A percentile compares a stretch with the other conserved stretches of the same genome.
Evolutionary conservation across 139 green algal species (phyloP).

Genomic region (Chlorella sp.): DNA sequence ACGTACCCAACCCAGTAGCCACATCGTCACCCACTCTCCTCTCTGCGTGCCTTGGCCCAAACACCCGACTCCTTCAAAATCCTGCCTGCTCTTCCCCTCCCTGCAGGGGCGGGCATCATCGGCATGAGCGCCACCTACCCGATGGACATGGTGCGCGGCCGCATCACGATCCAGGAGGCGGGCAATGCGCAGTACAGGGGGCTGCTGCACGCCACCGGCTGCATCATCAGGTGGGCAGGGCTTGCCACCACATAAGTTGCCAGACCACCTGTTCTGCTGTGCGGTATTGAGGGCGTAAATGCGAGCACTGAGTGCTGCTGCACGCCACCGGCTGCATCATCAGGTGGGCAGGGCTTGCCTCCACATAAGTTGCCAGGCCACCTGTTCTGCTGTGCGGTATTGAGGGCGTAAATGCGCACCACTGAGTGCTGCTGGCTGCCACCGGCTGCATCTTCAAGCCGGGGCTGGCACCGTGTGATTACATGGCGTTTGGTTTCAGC

Average conservation of each 20-base stretch:
- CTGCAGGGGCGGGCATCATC: slow-evolving; percentile 91
- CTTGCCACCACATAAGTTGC: background rate
- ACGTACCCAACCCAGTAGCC: too few species aligned
- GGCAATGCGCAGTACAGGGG: slow-evolving; percentile 84
- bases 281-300: too few species aligned
- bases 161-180: slow-evolving; percentile 62
- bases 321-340: slow-evolving; percentile 87
- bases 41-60: too few species aligned
- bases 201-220: slow-evolving; percentile 86
- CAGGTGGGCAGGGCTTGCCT: background rate
- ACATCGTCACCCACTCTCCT: too few species aligned
- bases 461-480: too few species aligned
- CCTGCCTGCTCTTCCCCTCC: too few species aligned
- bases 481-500: too few species aligned
- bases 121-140: slow-evolving; percentile 98
- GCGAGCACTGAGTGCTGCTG: slow-evolving; percentile 90
- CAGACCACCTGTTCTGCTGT: too few species aligned
- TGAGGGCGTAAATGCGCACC: too few species aligned
- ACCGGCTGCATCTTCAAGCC: slow-evolving; percentile 74
- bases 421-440: slow-evolving; percentile 93
- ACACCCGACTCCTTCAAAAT: too few species aligned
- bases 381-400: too few species aligned
- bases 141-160: slow-evolving; percentile 94
- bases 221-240: slow-evolving; percentile 69
- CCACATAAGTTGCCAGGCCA: too few species aligned